These are phyloP conservation scores for Suillus alpinus DNA, from an alignment of 768 basidiomycete species.

Conservation along the genomic window DNA sequence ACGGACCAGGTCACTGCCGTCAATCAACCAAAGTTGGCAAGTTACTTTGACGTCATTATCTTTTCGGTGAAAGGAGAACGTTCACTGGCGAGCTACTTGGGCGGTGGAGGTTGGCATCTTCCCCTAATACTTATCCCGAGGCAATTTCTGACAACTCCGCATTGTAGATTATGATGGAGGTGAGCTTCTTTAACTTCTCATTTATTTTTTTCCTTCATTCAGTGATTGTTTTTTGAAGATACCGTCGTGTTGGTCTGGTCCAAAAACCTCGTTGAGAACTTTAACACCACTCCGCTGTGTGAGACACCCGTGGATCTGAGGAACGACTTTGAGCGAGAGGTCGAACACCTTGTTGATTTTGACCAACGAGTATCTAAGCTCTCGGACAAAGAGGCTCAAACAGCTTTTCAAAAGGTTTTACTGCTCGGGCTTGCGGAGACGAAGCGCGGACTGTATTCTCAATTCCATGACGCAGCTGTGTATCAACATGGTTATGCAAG, in stretches of 20 bases:
- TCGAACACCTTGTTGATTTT: conserved; percentile 47
- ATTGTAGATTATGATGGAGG: conserved; percentile 72
- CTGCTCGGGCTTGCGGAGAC: conserved; percentile 50
- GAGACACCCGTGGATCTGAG: conserved; percentile 43
- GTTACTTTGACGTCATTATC: conserved; percentile 60
- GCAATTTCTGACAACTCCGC: background rate
- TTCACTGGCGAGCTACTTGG: conserved; percentile 62
- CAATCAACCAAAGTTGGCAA: conserved; percentile 42
- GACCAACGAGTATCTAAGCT: conserved; percentile 28
- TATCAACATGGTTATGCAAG: conserved; percentile 50
- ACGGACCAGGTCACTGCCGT: conserved; percentile 55
- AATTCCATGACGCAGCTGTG: conserved; percentile 55
- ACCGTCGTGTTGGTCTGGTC: conserved; percentile 48
- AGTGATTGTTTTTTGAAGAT: conserved; percentile 34
- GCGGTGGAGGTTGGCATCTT: conserved; percentile 63
- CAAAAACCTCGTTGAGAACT: conserved; percentile 44
- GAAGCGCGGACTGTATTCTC: conserved; percentile 58
- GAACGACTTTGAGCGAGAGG: conserved; percentile 47
- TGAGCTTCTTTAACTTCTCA: conserved; percentile 23
- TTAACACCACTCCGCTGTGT: conserved; percentile 42
- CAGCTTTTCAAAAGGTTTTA: conserved; percentile 43
- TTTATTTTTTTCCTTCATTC: background rate
- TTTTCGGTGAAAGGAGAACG: conserved; percentile 49
- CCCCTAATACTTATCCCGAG: background rate
- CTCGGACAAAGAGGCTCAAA: conserved; percentile 30